These are phyloP conservation scores for Linnemannia elongata DNA, from an alignment of 192 early-diverging fungal genomes.

Conservation along the genomic window DNA sequence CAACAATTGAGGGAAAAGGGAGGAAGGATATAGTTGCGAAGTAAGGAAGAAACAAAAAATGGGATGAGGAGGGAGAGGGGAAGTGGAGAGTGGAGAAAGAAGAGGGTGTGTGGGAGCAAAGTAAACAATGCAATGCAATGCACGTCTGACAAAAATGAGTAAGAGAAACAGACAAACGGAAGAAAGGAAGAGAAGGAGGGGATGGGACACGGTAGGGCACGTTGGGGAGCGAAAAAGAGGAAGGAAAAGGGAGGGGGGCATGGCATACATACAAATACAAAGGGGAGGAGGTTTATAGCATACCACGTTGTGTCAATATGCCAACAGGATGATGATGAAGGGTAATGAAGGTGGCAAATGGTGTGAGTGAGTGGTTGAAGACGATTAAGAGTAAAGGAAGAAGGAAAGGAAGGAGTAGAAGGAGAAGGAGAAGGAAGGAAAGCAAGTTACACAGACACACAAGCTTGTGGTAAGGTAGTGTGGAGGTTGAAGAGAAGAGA, in stretches of 20 bases:
- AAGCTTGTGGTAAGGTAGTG: slow-evolving; percentile 12
- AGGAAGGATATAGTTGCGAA: not conserved
- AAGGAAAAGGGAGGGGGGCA: too few relatives aligned
- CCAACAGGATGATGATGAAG: too few relatives aligned
- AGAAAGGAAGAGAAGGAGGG: not conserved
- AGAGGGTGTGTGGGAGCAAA: not conserved
- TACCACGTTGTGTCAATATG: too few relatives aligned
- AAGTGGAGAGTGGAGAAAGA: not conserved
- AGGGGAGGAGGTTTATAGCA: too few relatives aligned
- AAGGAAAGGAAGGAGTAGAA: not conserved
- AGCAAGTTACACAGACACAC: slow-evolving; percentile 6
- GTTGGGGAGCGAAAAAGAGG: not conserved
- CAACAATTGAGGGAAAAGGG: not conserved
- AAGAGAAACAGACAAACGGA: not conserved
- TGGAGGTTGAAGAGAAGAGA: slow-evolving; percentile 8
- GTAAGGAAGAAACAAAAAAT: not conserved
- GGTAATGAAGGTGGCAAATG: too few relatives aligned
- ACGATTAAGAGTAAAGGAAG: too few relatives aligned
- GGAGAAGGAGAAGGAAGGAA: not conserved
- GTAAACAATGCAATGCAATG: slow-evolving; percentile 7
- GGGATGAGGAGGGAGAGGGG: not conserved
- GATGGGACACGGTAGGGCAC: not conserved
- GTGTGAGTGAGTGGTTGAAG: too few relatives aligned
- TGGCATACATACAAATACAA: too few relatives aligned
- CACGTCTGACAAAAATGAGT: not conserved